Percentiles rank a stretch among this genome's conserved stretches.
phyloP scores from a whole-genome alignment of 2,329 filamentous ascomycete genomes.

The Neofusicoccum parvum region DNA sequence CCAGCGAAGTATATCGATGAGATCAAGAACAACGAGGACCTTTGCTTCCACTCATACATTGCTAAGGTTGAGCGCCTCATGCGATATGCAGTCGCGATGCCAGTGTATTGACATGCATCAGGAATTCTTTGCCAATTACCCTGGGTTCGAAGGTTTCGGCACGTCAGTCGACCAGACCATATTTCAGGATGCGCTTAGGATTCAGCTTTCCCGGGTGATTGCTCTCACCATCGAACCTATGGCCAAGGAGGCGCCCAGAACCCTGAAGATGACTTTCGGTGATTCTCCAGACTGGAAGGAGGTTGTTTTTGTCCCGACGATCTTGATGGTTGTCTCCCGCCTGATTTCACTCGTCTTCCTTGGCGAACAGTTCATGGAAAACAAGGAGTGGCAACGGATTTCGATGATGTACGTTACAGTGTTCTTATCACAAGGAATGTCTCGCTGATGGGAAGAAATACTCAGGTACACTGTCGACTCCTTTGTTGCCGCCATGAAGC shows the following conservation, averaged over 20 bases:
- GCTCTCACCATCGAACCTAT: neutral
- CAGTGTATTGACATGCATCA: neutral
- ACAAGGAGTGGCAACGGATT: slow-evolving; percentile 42
- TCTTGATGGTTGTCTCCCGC: neutral
- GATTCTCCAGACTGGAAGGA: neutral
- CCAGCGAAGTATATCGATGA: neutral
- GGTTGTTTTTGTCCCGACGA: neutral
- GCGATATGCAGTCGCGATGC: neutral
- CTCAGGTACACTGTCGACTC: slow-evolving; percentile 35
- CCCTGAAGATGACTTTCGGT: neutral
- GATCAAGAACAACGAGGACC: neutral
- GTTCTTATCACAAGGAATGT: too few relatives aligned
- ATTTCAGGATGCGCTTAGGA: neutral
- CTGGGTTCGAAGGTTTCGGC: neutral
- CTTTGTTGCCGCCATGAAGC: slow-evolving; percentile 34
- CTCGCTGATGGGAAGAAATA: too few relatives aligned
- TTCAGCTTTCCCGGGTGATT: neutral
- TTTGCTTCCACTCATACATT: neutral
- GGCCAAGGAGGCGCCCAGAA: neutral
- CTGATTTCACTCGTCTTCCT: neutral
- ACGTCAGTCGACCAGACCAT: neutral
- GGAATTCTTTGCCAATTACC: neutral
- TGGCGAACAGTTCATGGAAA: slow-evolving; percentile 17
- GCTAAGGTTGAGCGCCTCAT: neutral
- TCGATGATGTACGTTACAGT: slow-evolving; percentile 28